Conservation (phyloP, 345 rosid species). For the Gossypium bickii region DNA sequence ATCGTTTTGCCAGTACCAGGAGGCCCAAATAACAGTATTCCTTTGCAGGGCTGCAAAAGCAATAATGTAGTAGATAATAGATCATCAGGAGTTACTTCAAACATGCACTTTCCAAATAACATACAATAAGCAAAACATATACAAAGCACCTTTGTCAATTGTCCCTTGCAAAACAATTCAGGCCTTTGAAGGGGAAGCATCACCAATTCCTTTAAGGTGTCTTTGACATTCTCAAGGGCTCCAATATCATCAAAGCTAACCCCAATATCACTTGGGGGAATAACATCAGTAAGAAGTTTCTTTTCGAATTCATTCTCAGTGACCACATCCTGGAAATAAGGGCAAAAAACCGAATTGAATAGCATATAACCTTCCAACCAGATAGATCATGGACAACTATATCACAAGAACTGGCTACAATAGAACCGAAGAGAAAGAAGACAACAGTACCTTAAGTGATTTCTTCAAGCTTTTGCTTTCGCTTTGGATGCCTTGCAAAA, state of each 20-base stretch:
- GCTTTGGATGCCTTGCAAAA: conserved; percentile 60
- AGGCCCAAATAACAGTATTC: conserved; percentile 95
- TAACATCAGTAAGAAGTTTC: conserved; percentile 93
- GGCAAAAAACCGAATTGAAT: neutral
- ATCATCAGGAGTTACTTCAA: neutral
- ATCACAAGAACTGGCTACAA: neutral
- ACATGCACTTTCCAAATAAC: conserved; percentile 6
- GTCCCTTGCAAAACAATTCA: conserved; percentile 95
- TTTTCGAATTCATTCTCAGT: conserved; percentile 99
- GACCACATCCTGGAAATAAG: conserved; percentile 70
- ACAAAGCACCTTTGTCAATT: conserved; percentile 75
- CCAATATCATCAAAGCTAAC: conserved; percentile 97
- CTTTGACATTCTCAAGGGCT: conserved; percentile 94
- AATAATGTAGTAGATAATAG: neutral
- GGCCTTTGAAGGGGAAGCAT: conserved; percentile 99
- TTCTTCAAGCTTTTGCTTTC: conserved; percentile 77
- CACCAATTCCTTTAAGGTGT: conserved; percentile 96
- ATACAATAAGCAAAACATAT: neutral
- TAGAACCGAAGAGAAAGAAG: neutral
- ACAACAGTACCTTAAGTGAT: conserved; percentile 62
- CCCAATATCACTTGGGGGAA: conserved; percentile 94
- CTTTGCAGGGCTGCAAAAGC: conserved; percentile 79
- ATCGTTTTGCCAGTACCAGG: conserved; percentile 99
- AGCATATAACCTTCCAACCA: neutral
- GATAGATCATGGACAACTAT: neutral